Percentiles rank a stretch among this genome's conserved stretches.
These are phyloP conservation scores for Flammula alnicola DNA, from an alignment of 1,284 basidiomycete genomes.

Conservation along the genomic window DNA sequence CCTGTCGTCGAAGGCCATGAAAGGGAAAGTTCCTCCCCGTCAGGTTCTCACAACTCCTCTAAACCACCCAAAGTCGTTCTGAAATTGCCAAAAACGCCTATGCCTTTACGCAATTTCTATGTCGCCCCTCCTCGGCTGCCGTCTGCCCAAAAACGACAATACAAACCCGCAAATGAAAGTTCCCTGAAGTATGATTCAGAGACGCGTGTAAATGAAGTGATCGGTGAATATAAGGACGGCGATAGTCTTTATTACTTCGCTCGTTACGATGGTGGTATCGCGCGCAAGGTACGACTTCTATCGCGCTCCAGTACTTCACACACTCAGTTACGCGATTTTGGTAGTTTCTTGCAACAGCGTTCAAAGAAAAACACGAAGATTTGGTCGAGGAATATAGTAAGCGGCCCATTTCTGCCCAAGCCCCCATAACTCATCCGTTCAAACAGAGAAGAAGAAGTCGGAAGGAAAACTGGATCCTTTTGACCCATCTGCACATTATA, in stretches of 20 bases:
- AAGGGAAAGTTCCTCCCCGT: background rate
- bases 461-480: constrained; percentile 51
- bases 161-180: constrained; percentile 40
- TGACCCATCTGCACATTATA: constrained; percentile 60
- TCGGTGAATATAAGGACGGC: constrained; percentile 57
- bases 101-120: constrained; percentile 28
- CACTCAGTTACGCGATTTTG: constrained; percentile 1
- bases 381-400: constrained; percentile 64
- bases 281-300: constrained; percentile 56
- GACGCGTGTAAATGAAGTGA: constrained; percentile 50
- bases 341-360: constrained; percentile 46
- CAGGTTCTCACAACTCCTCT: constrained; percentile 3
- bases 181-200: constrained; percentile 38
- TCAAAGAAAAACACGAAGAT: constrained; percentile 44
- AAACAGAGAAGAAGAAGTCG: constrained; percentile 47
- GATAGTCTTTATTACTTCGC: constrained; percentile 60
- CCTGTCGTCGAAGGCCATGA: background rate
- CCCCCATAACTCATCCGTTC: constrained; percentile 7
- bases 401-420: constrained; percentile 22
- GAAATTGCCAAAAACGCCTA: constrained; percentile 8
- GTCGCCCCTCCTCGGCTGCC: constrained; percentile 41
- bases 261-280: constrained; percentile 57
- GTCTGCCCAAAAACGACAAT: constrained; percentile 43
- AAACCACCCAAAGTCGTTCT: constrained; percentile 6
- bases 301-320: constrained; percentile 11